Base-by-base conservation (phyloP, 495 filamentous ascomycete species). In the Aspergillus wentii region DNA sequence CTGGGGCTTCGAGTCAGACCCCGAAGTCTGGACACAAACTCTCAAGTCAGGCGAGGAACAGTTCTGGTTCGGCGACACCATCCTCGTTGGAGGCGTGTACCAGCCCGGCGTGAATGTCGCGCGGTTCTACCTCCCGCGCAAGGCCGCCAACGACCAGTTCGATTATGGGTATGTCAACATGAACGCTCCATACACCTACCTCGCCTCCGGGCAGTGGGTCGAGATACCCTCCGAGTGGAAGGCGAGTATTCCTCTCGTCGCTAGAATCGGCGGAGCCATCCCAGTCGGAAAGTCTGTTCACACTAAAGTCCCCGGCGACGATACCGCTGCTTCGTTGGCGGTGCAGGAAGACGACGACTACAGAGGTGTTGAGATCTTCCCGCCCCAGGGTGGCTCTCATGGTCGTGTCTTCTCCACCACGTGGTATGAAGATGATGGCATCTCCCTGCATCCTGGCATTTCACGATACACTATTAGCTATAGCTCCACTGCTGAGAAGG, bases 31-130 rank as follows among this genome's bases (percentile, higher is more conserved):
- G 81, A 73, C 53, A 4, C 66, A 69, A 38, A 33, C 69, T 4
- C 60, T 77, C 35, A 69, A 67, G 40, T 59, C 64, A 3, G 78
- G 79, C 10, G 81, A 84, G 25, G 71, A 73, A 18, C 79, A 85
- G 47, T 85, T 79, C 62, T 85, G 81, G 81, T 73, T 85, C 39
- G 80, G 81, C 9, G 76, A 82, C 46, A 66, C 68, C n/a, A 56
- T 85, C 5, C 64, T 85, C 3, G 66, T 85, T 16, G 76, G 76
- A 4, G 79, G 81, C 13, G 78, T 85, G 5, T 83, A 82, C 51
- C 67, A 80, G 49, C 61, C 76, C 1, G 78, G 74, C 8, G 56
- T 67, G 14, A 65, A 49, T 17, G 62, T 47, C 17, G 74, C 73
- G 3, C 67, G 65, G 14, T 54, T 85, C 15, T 85, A 85, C 40